phyloP scores from a whole-genome alignment of 768 basidiomycete species.

The Pisolithus orientalis region DNA sequence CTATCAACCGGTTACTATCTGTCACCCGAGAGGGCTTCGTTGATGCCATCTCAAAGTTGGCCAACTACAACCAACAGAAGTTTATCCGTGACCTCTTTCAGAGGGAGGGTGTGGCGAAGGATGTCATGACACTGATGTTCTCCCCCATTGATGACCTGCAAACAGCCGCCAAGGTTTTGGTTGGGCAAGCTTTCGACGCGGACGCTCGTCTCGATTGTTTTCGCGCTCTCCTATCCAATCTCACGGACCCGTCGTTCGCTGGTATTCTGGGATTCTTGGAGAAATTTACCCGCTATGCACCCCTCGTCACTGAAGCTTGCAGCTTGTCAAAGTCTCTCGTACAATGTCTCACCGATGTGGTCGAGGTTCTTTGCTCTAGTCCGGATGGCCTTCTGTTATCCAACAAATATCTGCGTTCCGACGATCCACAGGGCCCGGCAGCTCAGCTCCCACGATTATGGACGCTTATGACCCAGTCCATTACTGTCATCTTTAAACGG shows the following conservation, averaged over 20 bases:
- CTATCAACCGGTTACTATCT: slow-evolving; percentile 56
- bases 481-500: slow-evolving; percentile 78
- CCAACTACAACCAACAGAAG: slow-evolving; percentile 53
- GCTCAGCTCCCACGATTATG: slow-evolving; percentile 66
- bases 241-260: slow-evolving; percentile 58
- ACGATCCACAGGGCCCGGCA: slow-evolving; percentile 40
- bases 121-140: slow-evolving; percentile 64
- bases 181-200: slow-evolving; percentile 84
- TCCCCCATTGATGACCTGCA: slow-evolving; percentile 78
- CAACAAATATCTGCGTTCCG: slow-evolving; percentile 40
- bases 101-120: slow-evolving; percentile 48
- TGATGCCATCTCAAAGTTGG: slow-evolving; percentile 54
- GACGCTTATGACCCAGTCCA: slow-evolving; percentile 72
- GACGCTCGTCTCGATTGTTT: slow-evolving; percentile 87
- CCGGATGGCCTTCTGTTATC: slow-evolving; percentile 67
- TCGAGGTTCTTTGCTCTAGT: slow-evolving; percentile 77
- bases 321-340: slow-evolving; percentile 86
- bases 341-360: slow-evolving; percentile 85
- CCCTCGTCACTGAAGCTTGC: slow-evolving; percentile 75
- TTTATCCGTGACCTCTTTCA: slow-evolving; percentile 50
- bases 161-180: slow-evolving; percentile 68
- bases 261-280: slow-evolving; percentile 67
- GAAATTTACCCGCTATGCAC: slow-evolving; percentile 58
- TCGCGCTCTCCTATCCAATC: slow-evolving; percentile 64
- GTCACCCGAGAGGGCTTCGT: slow-evolving; percentile 58